phyloP scores from a whole-genome alignment of 306 rosid species.

The Sicyos edulis region DNA sequence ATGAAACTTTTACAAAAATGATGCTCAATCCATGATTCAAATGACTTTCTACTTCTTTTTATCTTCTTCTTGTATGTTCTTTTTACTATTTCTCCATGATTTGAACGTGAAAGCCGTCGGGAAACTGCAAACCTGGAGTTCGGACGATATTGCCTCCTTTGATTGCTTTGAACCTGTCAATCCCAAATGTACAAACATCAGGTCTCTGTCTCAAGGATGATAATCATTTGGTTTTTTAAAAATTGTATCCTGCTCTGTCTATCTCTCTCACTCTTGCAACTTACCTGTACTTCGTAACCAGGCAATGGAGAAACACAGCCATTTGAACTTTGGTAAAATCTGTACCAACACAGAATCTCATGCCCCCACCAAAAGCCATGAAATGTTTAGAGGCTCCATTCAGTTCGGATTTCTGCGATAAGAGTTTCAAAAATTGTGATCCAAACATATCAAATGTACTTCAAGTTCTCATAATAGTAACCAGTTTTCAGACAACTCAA shows the following conservation, averaged over 20 bases:
- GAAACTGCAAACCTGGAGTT: slow-evolving; percentile 61
- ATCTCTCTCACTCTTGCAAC: slow-evolving; percentile 3
- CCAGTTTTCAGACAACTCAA: not conserved
- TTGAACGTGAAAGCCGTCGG: slow-evolving; percentile 63
- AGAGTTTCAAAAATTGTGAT: not conserved
- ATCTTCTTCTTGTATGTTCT: not conserved
- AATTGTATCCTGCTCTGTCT: not conserved
- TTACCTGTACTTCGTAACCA: slow-evolving; percentile 81
- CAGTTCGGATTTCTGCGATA: slow-evolving; percentile 50
- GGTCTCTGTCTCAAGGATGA: not conserved
- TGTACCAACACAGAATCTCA: slow-evolving; percentile 97
- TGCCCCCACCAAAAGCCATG: slow-evolving; percentile 99
- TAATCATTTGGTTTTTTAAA: not conserved
- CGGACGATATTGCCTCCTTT: slow-evolving; percentile 33
- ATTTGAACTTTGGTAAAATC: slow-evolving; percentile 89
- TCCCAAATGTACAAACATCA: slow-evolving; percentile 15
- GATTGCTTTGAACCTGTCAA: slow-evolving; percentile 33
- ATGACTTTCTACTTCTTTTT: slow-evolving; percentile 2
- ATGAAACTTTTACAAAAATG: slow-evolving; percentile 1
- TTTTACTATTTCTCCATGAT: slow-evolving; percentile 33
- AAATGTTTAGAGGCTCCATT: slow-evolving; percentile 64
- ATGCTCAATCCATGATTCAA: not conserved
- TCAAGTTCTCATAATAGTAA: not conserved
- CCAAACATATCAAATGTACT: not conserved
- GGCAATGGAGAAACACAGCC: slow-evolving; percentile 86